Percentiles rank a stretch among this genome's conserved stretches.
These are phyloP conservation scores for Colletotrichum higginsianum DNA, from an alignment of 2,329 filamentous ascomycete genomes.

Conservation along the genomic window DNA sequence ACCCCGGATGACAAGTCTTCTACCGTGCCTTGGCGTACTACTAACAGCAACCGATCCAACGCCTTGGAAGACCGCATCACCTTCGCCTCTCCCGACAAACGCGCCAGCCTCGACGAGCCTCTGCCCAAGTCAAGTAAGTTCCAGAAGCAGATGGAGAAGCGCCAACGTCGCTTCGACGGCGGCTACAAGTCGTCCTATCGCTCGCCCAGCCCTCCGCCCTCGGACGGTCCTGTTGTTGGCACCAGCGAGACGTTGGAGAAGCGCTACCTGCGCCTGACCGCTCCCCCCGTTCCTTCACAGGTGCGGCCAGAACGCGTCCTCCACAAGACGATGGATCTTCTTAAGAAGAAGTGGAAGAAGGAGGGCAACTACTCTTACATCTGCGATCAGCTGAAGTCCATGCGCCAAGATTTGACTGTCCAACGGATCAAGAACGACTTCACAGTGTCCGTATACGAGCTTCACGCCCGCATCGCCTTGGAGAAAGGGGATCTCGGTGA, in stretches of 20 bases:
- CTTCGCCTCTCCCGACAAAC: conserved; percentile 67
- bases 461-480: conserved; percentile 95
- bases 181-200: conserved; percentile 71
- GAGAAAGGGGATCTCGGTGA: conserved; percentile 99
- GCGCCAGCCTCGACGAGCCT: conserved; percentile 59
- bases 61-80: conserved; percentile 83
- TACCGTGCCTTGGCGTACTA: conserved; percentile 81
- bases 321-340: conserved; percentile 85
- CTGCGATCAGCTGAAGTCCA: conserved; percentile 98
- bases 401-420: conserved; percentile 97
- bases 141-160: conserved; percentile 87
- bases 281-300: conserved; percentile 87
- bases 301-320: conserved; percentile 89
- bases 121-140: conserved; percentile 83
- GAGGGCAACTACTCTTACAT: conserved; percentile 98
- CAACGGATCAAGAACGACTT: conserved; percentile 98
- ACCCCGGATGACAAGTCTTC: conserved; percentile 66
- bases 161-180: conserved; percentile 87
- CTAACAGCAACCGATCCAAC: conserved; percentile 65
- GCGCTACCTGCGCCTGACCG: conserved; percentile 92
- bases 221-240: conserved; percentile 83
- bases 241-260: conserved; percentile 90
- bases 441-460: conserved; percentile 96
- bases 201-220: conserved; percentile 70
- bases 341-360: conserved; percentile 95